Evolutionary conservation across 2,329 filamentous ascomycete genomes (phyloP).

Genomic region (Sporothrix sp.): DNA sequence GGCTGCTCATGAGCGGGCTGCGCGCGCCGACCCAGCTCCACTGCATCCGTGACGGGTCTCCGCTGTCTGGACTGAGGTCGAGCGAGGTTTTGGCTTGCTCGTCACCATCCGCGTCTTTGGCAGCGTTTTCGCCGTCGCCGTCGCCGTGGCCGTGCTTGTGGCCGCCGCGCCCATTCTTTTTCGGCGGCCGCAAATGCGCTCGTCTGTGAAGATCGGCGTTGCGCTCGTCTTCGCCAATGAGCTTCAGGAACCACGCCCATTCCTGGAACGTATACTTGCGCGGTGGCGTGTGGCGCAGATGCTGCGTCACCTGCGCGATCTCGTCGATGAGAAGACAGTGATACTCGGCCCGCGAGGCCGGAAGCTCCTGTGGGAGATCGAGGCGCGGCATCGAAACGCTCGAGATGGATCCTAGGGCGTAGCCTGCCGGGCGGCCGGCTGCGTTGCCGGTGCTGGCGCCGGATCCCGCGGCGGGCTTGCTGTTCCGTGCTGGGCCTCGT

Average conservation of each 20-base stretch:
- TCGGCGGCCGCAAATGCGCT: constrained; percentile 16
- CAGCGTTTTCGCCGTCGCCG: not conserved
- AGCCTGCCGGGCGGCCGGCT: not conserved
- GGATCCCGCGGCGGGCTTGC: no score
- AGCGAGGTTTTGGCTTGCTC: not conserved
- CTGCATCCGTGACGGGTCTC: constrained; percentile 16
- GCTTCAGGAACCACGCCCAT: constrained; percentile 73
- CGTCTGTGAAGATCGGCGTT: constrained; percentile 41
- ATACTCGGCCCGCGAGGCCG: constrained; percentile 39
- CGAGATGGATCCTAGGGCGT: constrained; percentile 5
- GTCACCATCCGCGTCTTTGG: not conserved
- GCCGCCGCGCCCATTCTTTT: not conserved
- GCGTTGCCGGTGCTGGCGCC: not conserved
- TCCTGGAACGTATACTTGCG: constrained; percentile 71
- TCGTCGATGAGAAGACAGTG: constrained; percentile 60
- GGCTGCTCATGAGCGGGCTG: constrained; percentile 59
- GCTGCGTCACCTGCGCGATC: constrained; percentile 56
- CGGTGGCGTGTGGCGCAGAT: constrained; percentile 47
- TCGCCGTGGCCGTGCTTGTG: not conserved
- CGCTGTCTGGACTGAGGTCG: not conserved
- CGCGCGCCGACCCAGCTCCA: constrained; percentile 68
- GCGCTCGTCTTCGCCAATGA: constrained; percentile 60
- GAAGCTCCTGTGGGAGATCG: constrained; percentile 28
- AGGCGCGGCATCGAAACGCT: constrained; percentile 25
- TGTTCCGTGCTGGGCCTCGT: not conserved